Conservation (phyloP, 768 basidiomycete genomes). For the Roridomyces roridus region DNA sequence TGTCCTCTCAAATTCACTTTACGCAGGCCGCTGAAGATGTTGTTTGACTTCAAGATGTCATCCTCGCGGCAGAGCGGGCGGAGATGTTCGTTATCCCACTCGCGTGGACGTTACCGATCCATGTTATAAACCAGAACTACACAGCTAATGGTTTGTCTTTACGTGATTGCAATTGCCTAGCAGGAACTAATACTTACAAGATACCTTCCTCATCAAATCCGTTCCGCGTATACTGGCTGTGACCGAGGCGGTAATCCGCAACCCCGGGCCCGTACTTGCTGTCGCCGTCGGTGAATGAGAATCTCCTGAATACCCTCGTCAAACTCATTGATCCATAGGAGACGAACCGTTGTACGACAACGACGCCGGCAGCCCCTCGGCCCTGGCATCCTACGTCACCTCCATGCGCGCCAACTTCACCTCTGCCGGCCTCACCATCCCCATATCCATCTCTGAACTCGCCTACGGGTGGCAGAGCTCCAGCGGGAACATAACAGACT, state of each 20-base stretch:
- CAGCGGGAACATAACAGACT: slow-evolving; percentile 20
- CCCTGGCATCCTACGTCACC: slow-evolving; percentile 17
- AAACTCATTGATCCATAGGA: slow-evolving; percentile 4
- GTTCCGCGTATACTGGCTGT: slow-evolving; percentile 23
- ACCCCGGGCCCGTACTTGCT: slow-evolving; percentile 21
- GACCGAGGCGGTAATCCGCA: slow-evolving; percentile 23
- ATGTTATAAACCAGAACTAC: slow-evolving; percentile 19
- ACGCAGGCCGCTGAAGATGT: too few species aligned
- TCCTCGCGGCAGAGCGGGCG: slow-evolving; percentile 15
- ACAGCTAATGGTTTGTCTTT: slow-evolving; percentile 17
- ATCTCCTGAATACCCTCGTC: not conserved
- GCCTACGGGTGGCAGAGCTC: slow-evolving; percentile 22
- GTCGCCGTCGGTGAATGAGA: slow-evolving; percentile 19
- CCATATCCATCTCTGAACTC: slow-evolving; percentile 21
- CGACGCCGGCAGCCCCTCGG: slow-evolving; percentile 20
- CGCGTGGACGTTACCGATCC: slow-evolving; percentile 22
- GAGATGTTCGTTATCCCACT: slow-evolving; percentile 21
- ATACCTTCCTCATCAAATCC: slow-evolving; percentile 22
- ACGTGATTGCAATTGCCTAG: not conserved
- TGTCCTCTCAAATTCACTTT: not conserved
- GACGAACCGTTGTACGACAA: slow-evolving; percentile 23
- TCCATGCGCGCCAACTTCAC: slow-evolving; percentile 18
- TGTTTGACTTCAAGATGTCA: too few species aligned
- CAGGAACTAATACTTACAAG: slow-evolving; percentile 3
- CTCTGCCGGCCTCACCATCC: slow-evolving; percentile 20